Conservation (phyloP, 257 asterid genomes). For the Henckelia pumila region DNA sequence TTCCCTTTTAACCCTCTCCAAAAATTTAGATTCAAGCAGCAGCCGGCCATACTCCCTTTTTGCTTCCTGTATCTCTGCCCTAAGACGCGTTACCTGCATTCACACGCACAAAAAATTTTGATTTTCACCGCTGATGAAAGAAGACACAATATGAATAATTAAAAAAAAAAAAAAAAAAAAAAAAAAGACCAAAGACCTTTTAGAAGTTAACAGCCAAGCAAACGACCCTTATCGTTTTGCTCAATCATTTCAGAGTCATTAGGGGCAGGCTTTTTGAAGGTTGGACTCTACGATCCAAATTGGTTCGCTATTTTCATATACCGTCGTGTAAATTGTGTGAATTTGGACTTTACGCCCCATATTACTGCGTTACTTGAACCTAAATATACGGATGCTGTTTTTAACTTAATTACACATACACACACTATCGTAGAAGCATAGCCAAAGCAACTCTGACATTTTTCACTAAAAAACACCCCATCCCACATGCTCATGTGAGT, state of each 20-base stretch:
- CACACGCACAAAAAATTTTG: background rate
- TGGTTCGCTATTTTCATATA: background rate
- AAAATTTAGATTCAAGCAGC: constrained; percentile 37
- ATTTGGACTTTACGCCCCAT: background rate
- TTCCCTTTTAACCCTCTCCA: constrained; percentile 44
- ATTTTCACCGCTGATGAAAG: background rate
- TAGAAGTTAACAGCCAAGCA: background rate
- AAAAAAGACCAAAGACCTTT: background rate
- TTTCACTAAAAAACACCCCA: background rate
- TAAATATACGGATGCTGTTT: too few relatives aligned
- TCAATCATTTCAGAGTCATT: background rate
- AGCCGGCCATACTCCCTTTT: constrained; percentile 43
- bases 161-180: too few relatives aligned
- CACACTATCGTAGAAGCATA: too few relatives aligned
- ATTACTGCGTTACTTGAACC: too few relatives aligned
- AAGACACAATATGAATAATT: background rate
- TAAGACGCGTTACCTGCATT: constrained; percentile 41
- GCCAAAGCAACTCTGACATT: too few relatives aligned
- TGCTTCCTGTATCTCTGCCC: constrained; percentile 35
- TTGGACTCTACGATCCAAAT: background rate
- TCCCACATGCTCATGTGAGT: too few relatives aligned
- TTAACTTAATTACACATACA: too few relatives aligned
- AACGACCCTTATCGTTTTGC: background rate
- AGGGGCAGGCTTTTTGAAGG: background rate
- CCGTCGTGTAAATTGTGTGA: too few relatives aligned